A percentile compares a stretch with the other conserved stretches of the same genome.
Evolutionary conservation across 2,329 filamentous ascomycete genomes (phyloP).

Genomic region (Dactylellina leptospora): DNA sequence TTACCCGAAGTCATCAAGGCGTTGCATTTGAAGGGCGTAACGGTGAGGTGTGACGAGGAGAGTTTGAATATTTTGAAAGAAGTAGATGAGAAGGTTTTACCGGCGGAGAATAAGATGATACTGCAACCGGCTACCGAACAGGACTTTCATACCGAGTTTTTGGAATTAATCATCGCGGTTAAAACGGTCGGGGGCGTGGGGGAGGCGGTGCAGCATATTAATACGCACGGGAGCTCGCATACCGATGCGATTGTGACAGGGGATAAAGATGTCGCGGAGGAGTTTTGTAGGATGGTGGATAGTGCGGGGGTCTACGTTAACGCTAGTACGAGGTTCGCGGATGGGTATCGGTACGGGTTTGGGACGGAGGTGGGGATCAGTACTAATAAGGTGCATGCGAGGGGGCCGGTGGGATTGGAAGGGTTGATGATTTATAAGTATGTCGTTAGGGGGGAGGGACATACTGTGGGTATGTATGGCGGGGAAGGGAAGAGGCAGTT

Average conservation of each 20-base stretch:
- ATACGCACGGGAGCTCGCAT: slow-evolving; percentile 82
- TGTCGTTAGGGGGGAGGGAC: slow-evolving; percentile 82
- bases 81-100: slow-evolving; percentile 59
- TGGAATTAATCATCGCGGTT: slow-evolving; percentile 83
- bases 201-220: slow-evolving; percentile 86
- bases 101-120: slow-evolving; percentile 60
- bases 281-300: slow-evolving; percentile 85
- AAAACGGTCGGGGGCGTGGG: slow-evolving; percentile 76
- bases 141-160: slow-evolving; percentile 89
- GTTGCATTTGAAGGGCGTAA: slow-evolving; percentile 78
- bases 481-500: slow-evolving; percentile 41
- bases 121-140: slow-evolving; percentile 72
- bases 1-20: slow-evolving; percentile 78
- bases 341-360: slow-evolving; percentile 97
- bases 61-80: slow-evolving; percentile 72
- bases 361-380: slow-evolving; percentile 98
- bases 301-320: slow-evolving; percentile 97
- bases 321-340: slow-evolving; percentile 89
- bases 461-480: slow-evolving; percentile 60
- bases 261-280: slow-evolving; percentile 73
- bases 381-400: slow-evolving; percentile 96
- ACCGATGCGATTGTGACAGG: slow-evolving; percentile 89
- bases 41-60: slow-evolving; percentile 77
- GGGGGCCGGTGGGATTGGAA: slow-evolving; percentile 91
- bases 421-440: slow-evolving; percentile 98